Percentiles rank a stretch among this genome's conserved stretches.
Conservation (phyloP, 108 stramenopile species). For the Skeletonema costatum region DNA sequence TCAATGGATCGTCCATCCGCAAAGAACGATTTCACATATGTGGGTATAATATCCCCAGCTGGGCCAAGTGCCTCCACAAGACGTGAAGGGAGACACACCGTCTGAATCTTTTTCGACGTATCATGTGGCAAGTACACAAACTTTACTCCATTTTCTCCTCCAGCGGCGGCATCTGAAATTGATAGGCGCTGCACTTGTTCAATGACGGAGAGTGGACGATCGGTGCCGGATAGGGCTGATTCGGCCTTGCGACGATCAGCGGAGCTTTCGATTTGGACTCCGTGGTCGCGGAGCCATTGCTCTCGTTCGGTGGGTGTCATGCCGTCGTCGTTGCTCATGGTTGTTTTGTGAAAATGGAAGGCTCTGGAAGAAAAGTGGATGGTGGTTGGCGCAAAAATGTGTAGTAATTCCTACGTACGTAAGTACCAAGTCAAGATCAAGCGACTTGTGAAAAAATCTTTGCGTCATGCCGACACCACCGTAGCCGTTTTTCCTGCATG, state of each 20-base stretch:
- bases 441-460: too few species aligned
- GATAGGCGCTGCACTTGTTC: slow-evolving; percentile 11
- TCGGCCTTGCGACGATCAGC: slow-evolving; percentile 25
- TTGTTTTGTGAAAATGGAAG: neutral
- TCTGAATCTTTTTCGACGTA: slow-evolving; percentile 57
- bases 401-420: too few species aligned
- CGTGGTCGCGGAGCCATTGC: slow-evolving; percentile 72
- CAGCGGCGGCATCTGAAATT: neutral
- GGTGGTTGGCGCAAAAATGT: neutral
- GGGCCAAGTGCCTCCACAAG: slow-evolving; percentile 12
- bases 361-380: too few species aligned
- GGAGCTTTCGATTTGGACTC: slow-evolving; percentile 53
- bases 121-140: slow-evolving; percentile 80
- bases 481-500: too few species aligned
- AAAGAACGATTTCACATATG: slow-evolving; percentile 67
- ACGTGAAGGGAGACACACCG: slow-evolving; percentile 31
- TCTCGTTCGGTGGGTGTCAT: slow-evolving; percentile 74
- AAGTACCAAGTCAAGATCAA: too few species aligned
- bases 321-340: slow-evolving; percentile 40
- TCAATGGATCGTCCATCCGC: slow-evolving; percentile 62
- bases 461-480: too few species aligned
- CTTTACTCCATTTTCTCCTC: slow-evolving; percentile 35
- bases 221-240: slow-evolving; percentile 13
- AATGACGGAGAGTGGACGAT: slow-evolving; percentile 10
- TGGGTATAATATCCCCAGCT: slow-evolving; percentile 59